phyloP scores from a whole-genome alignment of 2,329 filamentous ascomycete genomes.

The Aspergillus japonicus region DNA sequence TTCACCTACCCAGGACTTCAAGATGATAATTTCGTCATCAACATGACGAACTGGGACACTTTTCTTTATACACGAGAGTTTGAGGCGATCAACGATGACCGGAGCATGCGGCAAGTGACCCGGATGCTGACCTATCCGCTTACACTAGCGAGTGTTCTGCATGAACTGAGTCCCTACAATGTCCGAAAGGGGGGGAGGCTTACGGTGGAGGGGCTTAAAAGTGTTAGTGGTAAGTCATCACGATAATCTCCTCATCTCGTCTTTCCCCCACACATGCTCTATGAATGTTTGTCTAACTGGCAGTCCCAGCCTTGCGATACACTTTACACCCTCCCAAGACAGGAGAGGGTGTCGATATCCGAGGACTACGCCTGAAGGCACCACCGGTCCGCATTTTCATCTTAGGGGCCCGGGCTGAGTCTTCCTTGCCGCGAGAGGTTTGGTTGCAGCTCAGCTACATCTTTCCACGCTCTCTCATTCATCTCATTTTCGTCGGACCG shows the following conservation, averaged over 20 bases:
- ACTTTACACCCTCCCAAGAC: constrained; percentile 83
- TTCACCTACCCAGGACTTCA: constrained; percentile 88
- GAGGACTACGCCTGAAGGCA: constrained; percentile 77
- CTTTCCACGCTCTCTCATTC: constrained; percentile 87
- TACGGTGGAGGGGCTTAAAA: constrained; percentile 87
- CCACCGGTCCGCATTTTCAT: constrained; percentile 91
- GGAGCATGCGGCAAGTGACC: constrained; percentile 89
- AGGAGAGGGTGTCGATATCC: constrained; percentile 71
- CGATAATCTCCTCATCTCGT: background rate
- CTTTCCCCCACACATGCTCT: background rate
- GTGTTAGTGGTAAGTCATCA: constrained; percentile 72
- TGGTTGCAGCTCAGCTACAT: constrained; percentile 94
- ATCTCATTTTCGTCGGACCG: constrained; percentile 91
- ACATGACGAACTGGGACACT: constrained; percentile 99
- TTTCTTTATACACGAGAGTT: constrained; percentile 92
- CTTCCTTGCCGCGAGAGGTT: constrained; percentile 85
- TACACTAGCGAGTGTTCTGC: constrained; percentile 85
- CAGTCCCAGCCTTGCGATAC: constrained; percentile 73
- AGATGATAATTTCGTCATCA: constrained; percentile 87
- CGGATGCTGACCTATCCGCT: constrained; percentile 89
- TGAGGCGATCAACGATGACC: constrained; percentile 83
- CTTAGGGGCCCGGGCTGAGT: constrained; percentile 93
- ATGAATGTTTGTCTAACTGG: constrained; percentile 1
- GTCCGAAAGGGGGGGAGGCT: constrained; percentile 72
- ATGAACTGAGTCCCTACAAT: constrained; percentile 91